Evolutionary conservation across 306 rosid species (phyloP), one percentile per base, ranked within the genome.

Genomic region (Quercus berberidifolia): DNA sequence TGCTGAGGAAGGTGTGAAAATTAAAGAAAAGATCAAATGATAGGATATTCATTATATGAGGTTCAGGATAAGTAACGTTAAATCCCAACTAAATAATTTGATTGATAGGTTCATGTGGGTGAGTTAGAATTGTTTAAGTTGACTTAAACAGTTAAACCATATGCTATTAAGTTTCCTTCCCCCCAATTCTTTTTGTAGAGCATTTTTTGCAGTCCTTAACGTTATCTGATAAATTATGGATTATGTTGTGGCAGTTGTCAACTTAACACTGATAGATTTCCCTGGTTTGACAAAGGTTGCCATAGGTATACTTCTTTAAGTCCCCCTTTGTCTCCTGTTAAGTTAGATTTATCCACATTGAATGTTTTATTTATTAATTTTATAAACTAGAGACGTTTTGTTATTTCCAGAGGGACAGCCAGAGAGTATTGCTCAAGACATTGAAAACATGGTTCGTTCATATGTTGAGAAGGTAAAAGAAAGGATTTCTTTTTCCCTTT

Each of bases 391-490:
- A 71, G 23, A 25, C 79, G 26, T 79, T 81, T 43, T 73, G 51
- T 54, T 83, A 70, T 80, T 80, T 64, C 55, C 83, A 90, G 97
- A 89, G 79, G 97, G 91, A 74, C 97, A 92, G 78, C 87, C 91
- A 67, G 92, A 90, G 81, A 86, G 83, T 79, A 81, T 92, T 80
- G 93, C 87, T 85, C 85, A 82, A 51, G 97, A 92, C 63, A 92
- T 92, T 78, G 97, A 92, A 83, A 82, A 56, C 84, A 87, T 90
- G 93, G 89, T 92, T 74, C 91, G 77, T 69, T 84, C 95, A 56
- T 90, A 90, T 68, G 87, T 90, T 76, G 89, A 81, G 59, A 90
- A 92, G 95, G 95, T 92, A 87, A 74, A 15, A 26, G 75, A 73
- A 79, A 43, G 49, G 33, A 9, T 1, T n/a, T 76, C 59, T 73